Evolutionary conservation across 306 rosid species (phyloP), one percentile per base, ranked within the genome.

Genomic region (Amphicarpaea edgeworthii): DNA sequence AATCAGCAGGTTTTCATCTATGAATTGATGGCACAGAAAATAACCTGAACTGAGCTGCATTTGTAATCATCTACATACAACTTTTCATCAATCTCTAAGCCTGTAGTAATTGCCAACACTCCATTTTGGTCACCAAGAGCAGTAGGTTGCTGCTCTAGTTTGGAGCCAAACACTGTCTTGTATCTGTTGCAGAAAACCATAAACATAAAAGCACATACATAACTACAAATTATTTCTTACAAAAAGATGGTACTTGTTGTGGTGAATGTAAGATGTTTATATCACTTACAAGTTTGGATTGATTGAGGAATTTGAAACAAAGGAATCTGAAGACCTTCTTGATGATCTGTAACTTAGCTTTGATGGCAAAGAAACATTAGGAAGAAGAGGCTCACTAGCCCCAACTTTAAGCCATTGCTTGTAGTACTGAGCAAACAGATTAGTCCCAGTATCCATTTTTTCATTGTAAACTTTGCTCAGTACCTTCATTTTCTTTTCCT

Each of bases 341-440:
- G 90, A 88, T 43, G 83, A 50, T 68, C 85, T 80, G 61, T 30
- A 53, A 40, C 68, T 80, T 51, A 85, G 72, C 37, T 73, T 83
- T 20, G 89, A 81, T 32, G 98, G 98, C 85, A 87, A 84, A 14
- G 88, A 81, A 2, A 89, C 78, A 12, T 59, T 34, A 8, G 98
- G 98, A 77, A 92, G 72, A 40, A 86, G 89, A 69, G 89, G 87
- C 23, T 76, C 85, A 40, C 75, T 80, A 49, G 81, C 82, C n/a
- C 93, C 97, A 78, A 70, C 88, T 83, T 89, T 85, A 50, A 93
- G 93, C 98, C 95, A 91, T 69, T 88, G 84, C 72, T 86, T 84
- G 83, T 93, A 93, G 82, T 93, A 93, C 77, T 83, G 62, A 77
- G 93, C 87, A 85, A 88, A 93, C 65, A 84, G 78, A 54, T 70